Conservation (phyloP, 805 yeast genomes). For the Trichomonascus vanleenenianus region DNA sequence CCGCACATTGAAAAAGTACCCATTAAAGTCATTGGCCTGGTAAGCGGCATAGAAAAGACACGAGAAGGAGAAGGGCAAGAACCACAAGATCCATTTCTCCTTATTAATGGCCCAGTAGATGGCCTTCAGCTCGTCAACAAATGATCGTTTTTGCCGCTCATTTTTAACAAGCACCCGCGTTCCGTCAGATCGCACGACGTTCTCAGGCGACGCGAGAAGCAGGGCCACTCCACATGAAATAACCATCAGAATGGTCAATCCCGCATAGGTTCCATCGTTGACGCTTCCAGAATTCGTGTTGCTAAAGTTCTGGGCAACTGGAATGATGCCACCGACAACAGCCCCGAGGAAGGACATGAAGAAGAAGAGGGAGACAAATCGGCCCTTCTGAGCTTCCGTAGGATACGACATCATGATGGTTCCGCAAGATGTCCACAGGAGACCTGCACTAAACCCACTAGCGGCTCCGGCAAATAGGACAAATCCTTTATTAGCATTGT, state of each 20-base stretch:
- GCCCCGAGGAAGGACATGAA: conserved; percentile 51
- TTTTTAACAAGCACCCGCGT: conserved; percentile 33
- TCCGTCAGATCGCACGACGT: conserved; percentile 43
- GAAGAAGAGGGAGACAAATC: conserved; percentile 47
- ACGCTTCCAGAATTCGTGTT: conserved; percentile 25
- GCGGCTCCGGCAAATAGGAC: conserved; percentile 47
- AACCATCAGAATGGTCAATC: conserved; percentile 43
- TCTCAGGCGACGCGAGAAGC: conserved; percentile 39
- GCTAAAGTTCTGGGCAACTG: conserved; percentile 44
- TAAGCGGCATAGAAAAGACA: conserved; percentile 54
- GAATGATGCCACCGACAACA: conserved; percentile 48
- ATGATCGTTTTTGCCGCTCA: conserved; percentile 34
- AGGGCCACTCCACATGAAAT: conserved; percentile 38
- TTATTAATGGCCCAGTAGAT: conserved; percentile 31
- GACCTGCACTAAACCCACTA: conserved; percentile 45
- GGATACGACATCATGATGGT: conserved; percentile 48
- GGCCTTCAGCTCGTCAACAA: conserved; percentile 37
- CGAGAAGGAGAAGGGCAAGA: conserved; percentile 56
- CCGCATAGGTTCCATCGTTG: conserved; percentile 44
- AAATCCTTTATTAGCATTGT: conserved; percentile 40
- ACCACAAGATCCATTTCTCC: conserved; percentile 38
- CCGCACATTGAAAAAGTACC: conserved; percentile 45
- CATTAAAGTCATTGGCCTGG: conserved; percentile 50
- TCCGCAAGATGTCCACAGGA: conserved; percentile 52
- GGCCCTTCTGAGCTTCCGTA: conserved; percentile 42